These are phyloP conservation scores for Phytophthora syringae DNA, from an alignment of 352 stramenopile species.

Conservation along the genomic window DNA sequence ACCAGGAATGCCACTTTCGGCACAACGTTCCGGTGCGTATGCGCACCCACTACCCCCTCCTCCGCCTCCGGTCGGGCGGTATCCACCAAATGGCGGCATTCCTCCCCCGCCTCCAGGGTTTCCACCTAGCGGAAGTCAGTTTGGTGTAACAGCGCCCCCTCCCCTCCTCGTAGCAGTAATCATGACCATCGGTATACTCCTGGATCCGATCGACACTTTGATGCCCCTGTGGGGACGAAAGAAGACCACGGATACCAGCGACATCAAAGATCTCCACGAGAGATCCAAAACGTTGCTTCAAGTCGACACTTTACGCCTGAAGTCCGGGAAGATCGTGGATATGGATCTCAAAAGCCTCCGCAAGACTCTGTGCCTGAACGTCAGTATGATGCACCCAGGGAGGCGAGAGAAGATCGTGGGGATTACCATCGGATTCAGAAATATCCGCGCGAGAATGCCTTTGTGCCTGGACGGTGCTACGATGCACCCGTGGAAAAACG, in stretches of 20 bases:
- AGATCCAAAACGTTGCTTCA: not conserved
- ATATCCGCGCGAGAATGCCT: not conserved
- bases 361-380: constrained; percentile 14
- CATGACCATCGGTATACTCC: constrained; percentile 20
- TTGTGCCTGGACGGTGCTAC: constrained; percentile 12
- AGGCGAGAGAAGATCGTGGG: constrained; percentile 33
- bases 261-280: not conserved
- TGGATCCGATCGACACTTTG: constrained; percentile 19
- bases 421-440: constrained; percentile 30
- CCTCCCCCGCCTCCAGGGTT: constrained; percentile 32
- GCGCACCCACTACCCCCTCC: constrained; percentile 26
- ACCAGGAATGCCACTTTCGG: constrained; percentile 15
- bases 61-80: constrained; percentile 23
- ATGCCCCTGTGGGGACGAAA: constrained; percentile 17
- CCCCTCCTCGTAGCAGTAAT: constrained; percentile 21
- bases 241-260: constrained; percentile 17
- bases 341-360: constrained; percentile 14
- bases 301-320: constrained; percentile 17
- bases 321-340: constrained; percentile 33
- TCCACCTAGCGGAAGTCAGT: constrained; percentile 26
- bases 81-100: constrained; percentile 19
- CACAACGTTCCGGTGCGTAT: constrained; percentile 25
- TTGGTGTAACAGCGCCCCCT: constrained; percentile 3
- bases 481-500: constrained; percentile 7
- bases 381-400: constrained; percentile 14